Evolutionary conservation across 2,329 filamentous ascomycete species (phyloP).

Genomic region (Penicillium griseofulvum): DNA sequence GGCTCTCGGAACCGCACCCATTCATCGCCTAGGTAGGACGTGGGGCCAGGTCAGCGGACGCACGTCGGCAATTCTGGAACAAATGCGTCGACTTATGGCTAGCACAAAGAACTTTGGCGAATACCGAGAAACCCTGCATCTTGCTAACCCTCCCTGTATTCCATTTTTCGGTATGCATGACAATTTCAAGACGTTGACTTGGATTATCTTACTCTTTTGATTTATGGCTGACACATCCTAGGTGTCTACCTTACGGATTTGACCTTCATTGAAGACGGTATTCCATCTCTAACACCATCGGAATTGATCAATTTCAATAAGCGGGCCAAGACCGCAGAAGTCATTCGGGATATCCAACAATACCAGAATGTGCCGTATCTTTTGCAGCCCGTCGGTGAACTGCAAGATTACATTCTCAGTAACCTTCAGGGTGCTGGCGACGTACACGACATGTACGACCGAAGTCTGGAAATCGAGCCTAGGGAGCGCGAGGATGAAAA

Average conservation of each 20-base stretch:
- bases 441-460: constrained; percentile 99
- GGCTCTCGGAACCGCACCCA: constrained; percentile 88
- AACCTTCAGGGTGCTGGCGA: constrained; percentile 95
- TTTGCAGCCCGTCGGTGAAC: constrained; percentile 80
- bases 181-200: constrained; percentile 2
- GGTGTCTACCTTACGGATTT: constrained; percentile 96
- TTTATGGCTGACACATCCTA: constrained; percentile 39
- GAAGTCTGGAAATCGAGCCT: constrained; percentile 88
- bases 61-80: constrained; percentile 75
- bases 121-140: constrained; percentile 89
- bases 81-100: constrained; percentile 91
- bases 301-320: constrained; percentile 99
- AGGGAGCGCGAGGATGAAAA: constrained; percentile 98
- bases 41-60: constrained; percentile 92
- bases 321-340: constrained; percentile 94
- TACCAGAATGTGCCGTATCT: constrained; percentile 98
- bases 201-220: neutral
- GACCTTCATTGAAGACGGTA: constrained; percentile 98
- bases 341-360: constrained; percentile 97
- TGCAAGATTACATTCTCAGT: constrained; percentile 94
- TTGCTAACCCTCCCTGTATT: constrained; percentile 93
- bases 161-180: constrained; percentile 81
- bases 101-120: constrained; percentile 98
- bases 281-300: constrained; percentile 92
- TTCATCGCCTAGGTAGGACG: constrained; percentile 87